Base-by-base conservation (phyloP, 73 alveolate species). In the Loxodes magnus region DNA sequence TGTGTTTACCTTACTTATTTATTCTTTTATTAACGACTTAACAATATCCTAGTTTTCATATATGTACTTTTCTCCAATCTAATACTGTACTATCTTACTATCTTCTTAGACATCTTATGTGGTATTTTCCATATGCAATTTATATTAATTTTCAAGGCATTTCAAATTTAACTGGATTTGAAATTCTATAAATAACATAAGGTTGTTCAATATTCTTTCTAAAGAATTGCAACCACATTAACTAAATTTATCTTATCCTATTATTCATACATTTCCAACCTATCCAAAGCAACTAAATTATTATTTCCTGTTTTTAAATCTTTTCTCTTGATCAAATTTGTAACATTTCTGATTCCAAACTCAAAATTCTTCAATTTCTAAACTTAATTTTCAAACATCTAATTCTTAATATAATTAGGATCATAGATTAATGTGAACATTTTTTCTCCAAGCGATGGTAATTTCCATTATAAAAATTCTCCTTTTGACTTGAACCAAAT, bases 211-310 rank as follows among this genome's bases (percentile, higher is more conserved):
- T 49, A 2, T 55, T 43, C 93, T 67, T 23, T 67, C 74, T 21
- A 43, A 64, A 0, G 52, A 56, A 3, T 85, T 77, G 49, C 60
- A 59, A 27, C 95, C 95, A 56, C 95, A 82, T 52, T 82, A 46
- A 4, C 95, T 90, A 38, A 57, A 71, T 1, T 90, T 82, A 72
- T 82, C 95, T 59, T 82, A 87, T 15, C 95, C 95, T 90, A 82
- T 82, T 2, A 88, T 71, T 51, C 46, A 82, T 25, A 77, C 71
- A 19, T 59, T 59, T 2, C 95, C 95, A 21, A 71, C 67, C 65
- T 31, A 43, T 72, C 69, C 10, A 77, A 43, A 5, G 86, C 90
- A 5, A 82, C 38, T 66, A 82, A 77, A 54, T 82, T 90, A 50
- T 71, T 90, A 15, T 57, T 46, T n/a, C 95, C 95, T 22, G 82